A percentile compares a stretch with the other conserved stretches of the same genome.
Evolutionary conservation across 495 filamentous ascomycete genomes (phyloP).

Genomic region (Bombardia bombarda): DNA sequence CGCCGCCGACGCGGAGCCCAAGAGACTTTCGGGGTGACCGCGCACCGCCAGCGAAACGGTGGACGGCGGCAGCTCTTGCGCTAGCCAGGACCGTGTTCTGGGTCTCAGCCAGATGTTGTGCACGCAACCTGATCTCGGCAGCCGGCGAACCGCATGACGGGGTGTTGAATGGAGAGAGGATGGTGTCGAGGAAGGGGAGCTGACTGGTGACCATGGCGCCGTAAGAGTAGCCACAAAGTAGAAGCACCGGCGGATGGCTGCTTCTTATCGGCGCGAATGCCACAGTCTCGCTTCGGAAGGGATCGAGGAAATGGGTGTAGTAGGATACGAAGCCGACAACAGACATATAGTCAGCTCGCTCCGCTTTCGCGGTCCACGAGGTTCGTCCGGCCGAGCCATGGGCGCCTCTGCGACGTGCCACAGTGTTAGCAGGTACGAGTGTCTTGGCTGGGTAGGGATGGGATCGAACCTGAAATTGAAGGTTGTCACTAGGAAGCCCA

Average conservation of each 20-base stretch:
- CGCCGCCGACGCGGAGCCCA: slow-evolving; percentile 32
- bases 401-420: slow-evolving; percentile 58
- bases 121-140: slow-evolving; percentile 59
- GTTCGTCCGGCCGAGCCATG: slow-evolving; percentile 66
- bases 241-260: slow-evolving; percentile 24
- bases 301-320: slow-evolving; percentile 50
- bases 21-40: slow-evolving; percentile 21
- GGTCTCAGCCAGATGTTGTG: slow-evolving; percentile 52
- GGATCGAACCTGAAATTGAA: slow-evolving; percentile 80
- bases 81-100: slow-evolving; percentile 34
- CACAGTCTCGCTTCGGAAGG: slow-evolving; percentile 3
- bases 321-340: slow-evolving; percentile 68
- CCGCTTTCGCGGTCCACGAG: slow-evolving; percentile 76
- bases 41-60: slow-evolving; percentile 13
- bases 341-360: slow-evolving; percentile 73
- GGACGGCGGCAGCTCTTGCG: slow-evolving; percentile 12
- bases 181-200: slow-evolving; percentile 52
- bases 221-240: slow-evolving; percentile 86
- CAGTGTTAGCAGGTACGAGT: not conserved
- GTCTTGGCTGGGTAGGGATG: not conserved
- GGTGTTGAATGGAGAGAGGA: slow-evolving; percentile 50
- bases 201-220: slow-evolving; percentile 72
- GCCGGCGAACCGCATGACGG: slow-evolving; percentile 43
- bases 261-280: not conserved
- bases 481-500: slow-evolving; percentile 70